These are phyloP conservation scores for Pythium brachiatum DNA, from an alignment of 352 stramenopile genomes.

Conservation along the genomic window DNA sequence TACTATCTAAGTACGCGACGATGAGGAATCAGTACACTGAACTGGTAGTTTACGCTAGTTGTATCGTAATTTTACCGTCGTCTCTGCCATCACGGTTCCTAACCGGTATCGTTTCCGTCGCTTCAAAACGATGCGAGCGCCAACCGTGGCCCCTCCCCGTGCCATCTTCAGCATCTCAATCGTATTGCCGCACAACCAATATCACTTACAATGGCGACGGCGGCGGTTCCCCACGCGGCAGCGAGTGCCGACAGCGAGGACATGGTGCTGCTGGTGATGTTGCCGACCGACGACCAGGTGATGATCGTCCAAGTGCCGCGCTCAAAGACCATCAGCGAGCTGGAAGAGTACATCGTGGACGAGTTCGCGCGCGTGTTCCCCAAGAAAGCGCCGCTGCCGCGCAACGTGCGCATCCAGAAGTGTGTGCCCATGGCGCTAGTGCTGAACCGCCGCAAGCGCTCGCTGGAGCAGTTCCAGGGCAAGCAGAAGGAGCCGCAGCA, in stretches of 20 bases:
- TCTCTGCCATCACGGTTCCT: background rate
- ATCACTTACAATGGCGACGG: background rate
- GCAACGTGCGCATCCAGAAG: slow-evolving; percentile 68
- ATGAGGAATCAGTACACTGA: no score
- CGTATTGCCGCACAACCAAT: background rate
- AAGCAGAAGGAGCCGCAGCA: slow-evolving; percentile 25
- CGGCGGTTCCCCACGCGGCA: background rate
- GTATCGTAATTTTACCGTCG: no score
- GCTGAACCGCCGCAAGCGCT: slow-evolving; percentile 43
- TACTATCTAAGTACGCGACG: no score
- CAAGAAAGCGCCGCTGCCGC: slow-evolving; percentile 36
- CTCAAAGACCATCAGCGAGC: slow-evolving; percentile 45
- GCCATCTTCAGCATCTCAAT: background rate
- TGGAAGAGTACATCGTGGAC: slow-evolving; percentile 60
- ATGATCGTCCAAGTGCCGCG: slow-evolving; percentile 63
- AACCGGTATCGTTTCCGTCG: background rate
- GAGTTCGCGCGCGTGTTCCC: slow-evolving; percentile 69
- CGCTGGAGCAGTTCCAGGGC: slow-evolving; percentile 16
- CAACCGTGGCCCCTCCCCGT: background rate
- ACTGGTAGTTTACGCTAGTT: no score
- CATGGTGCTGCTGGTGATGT: slow-evolving; percentile 72
- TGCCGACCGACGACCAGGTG: slow-evolving; percentile 56
- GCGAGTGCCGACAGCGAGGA: slow-evolving; percentile 21
- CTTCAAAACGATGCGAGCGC: slow-evolving; percentile 4
- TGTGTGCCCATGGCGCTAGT: slow-evolving; percentile 56